Conservation (phyloP, 2,329 filamentous ascomycete genomes). For the Coniochaeta pulveracea region DNA sequence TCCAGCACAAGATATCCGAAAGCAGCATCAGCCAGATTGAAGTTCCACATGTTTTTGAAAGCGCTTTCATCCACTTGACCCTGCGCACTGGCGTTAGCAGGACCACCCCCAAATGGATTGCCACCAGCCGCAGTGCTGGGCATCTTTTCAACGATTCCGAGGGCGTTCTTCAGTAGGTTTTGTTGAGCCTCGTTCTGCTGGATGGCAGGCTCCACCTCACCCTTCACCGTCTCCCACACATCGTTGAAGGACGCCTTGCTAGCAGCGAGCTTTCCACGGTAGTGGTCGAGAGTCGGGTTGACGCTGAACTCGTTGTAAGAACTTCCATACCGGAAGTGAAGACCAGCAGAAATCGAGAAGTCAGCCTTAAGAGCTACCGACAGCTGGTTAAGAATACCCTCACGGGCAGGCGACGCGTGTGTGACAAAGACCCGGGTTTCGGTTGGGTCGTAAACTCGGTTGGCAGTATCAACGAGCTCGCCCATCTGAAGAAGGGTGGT, state of each 20-base stretch:
- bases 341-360: slow-evolving; percentile 92
- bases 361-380: slow-evolving; percentile 96
- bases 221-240: slow-evolving; percentile 97
- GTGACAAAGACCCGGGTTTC: slow-evolving; percentile 96
- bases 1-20: slow-evolving; percentile 95
- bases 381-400: slow-evolving; percentile 93
- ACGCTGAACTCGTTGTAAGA: slow-evolving; percentile 99
- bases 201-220: slow-evolving; percentile 90
- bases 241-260: slow-evolving; percentile 98
- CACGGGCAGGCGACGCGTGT: slow-evolving; percentile 89
- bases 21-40: slow-evolving; percentile 93
- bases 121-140: slow-evolving; percentile 87
- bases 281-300: slow-evolving; percentile 95
- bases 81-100: slow-evolving; percentile 57
- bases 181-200: slow-evolving; percentile 89
- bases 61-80: slow-evolving; percentile 96
- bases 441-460: slow-evolving; percentile 95
- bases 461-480: slow-evolving; percentile 92
- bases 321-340: slow-evolving; percentile 97
- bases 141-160: slow-evolving; percentile 97
- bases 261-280: slow-evolving; percentile 93
- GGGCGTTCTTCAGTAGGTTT: slow-evolving; percentile 78
- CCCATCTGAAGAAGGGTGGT: slow-evolving; percentile 97
- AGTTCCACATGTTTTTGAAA: slow-evolving; percentile 99
- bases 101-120: slow-evolving; percentile 88